A percentile compares a stretch with the other conserved stretches of the same genome.
Evolutionary conservation across 768 basidiomycete genomes (phyloP).

Genomic region (Russula dissimulans): DNA sequence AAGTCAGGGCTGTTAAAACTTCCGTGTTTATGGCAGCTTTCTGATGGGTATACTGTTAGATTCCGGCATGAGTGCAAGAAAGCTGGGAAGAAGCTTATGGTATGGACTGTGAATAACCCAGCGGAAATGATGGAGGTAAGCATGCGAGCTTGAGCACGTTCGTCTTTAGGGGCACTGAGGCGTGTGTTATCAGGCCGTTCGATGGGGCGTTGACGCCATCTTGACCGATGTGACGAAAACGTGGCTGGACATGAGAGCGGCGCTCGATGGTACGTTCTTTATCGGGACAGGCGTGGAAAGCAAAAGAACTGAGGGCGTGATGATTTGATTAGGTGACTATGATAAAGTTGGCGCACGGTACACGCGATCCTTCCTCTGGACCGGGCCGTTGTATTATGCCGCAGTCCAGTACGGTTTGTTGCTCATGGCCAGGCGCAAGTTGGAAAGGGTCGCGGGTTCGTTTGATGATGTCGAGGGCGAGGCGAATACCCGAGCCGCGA

Average conservation of each 20-base stretch:
- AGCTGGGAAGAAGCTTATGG: slow-evolving; percentile 77
- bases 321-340: slow-evolving; percentile 13
- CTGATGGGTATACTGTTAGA: slow-evolving; percentile 28
- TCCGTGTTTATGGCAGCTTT: background rate
- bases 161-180: slow-evolving; percentile 2
- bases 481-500: background rate
- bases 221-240: slow-evolving; percentile 36
- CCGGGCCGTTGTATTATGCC: slow-evolving; percentile 14
- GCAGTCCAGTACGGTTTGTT: slow-evolving; percentile 4
- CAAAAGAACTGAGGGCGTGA: background rate
- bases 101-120: slow-evolving; percentile 93
- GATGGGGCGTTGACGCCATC: slow-evolving; percentile 40
- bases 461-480: slow-evolving; percentile 9
- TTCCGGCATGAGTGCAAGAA: slow-evolving; percentile 74
- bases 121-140: slow-evolving; percentile 85
- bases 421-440: background rate
- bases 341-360: slow-evolving; percentile 18
- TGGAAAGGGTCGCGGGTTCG: slow-evolving; percentile 19
- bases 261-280: slow-evolving; percentile 21
- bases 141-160: slow-evolving; percentile 1
- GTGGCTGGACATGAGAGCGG: slow-evolving; percentile 32
- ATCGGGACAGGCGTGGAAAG: background rate
- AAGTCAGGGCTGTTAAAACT: slow-evolving; percentile 34
- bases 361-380: slow-evolving; percentile 20
- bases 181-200: slow-evolving; percentile 47